A percentile compares a stretch with the other conserved stretches of the same genome.
phyloP scores from a whole-genome alignment of 2,329 filamentous ascomycete genomes.

The Clathrospora elynae region DNA sequence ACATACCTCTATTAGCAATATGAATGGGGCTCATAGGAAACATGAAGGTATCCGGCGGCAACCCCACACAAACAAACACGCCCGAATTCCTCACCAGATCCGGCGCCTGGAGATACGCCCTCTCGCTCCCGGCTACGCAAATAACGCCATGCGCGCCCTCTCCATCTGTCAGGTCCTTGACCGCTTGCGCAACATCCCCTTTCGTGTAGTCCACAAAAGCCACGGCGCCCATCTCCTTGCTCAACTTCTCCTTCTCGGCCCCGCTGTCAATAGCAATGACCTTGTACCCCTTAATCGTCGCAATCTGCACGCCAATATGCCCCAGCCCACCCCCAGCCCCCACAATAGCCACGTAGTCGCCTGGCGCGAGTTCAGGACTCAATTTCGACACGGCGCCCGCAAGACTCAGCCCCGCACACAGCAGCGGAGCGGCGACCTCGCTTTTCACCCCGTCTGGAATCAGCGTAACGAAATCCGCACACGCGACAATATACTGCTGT shows the following conservation, averaged over 20 bases:
- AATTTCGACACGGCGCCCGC: conserved; percentile 86
- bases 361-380: conserved; percentile 72
- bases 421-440: conserved; percentile 44
- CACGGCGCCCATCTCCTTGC: conserved; percentile 70
- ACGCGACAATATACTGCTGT: conserved; percentile 45
- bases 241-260: conserved; percentile 75
- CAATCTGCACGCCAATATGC: conserved; percentile 78
- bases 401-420: conserved; percentile 57
- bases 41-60: conserved; percentile 52
- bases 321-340: conserved; percentile 85
- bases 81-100: conserved; percentile 53
- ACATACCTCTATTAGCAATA: conserved; percentile 53
- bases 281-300: conserved; percentile 81
- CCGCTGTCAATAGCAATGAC: conserved; percentile 84
- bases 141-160: conserved; percentile 55
- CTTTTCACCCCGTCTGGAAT: conserved; percentile 47
- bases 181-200: conserved; percentile 49
- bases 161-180: conserved; percentile 49
- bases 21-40: conserved; percentile 55
- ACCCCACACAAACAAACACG: conserved; percentile 55
- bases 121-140: conserved; percentile 54
- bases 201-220: conserved; percentile 79
- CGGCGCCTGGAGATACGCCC: conserved; percentile 53
- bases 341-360: conserved; percentile 79
- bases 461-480: conserved; percentile 39